Evolutionary conservation across 2,329 filamentous ascomycete species (phyloP), one percentile per base, ranked within the genome.

Genomic region (Neonectria neomacrospora): DNA sequence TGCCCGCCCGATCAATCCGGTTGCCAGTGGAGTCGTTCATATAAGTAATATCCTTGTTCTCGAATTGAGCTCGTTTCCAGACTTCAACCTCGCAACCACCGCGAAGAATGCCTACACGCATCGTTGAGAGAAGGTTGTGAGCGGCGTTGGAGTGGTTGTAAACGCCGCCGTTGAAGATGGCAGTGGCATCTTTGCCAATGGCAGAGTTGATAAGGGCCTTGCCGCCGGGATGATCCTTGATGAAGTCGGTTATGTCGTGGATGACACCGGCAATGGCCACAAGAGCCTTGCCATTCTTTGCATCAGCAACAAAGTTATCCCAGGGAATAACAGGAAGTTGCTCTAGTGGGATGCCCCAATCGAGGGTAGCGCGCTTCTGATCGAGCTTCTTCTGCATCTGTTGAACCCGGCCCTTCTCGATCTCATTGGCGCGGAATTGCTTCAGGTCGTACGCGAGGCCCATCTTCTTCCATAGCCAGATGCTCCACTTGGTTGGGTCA

Each of bases 331-430:
- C 92, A 50, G 93, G 93, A 5, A 96, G 87, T 80, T 93, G 90
- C 79, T 96, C 92, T 32, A 96, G 87, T 63, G 93, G 92, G 69
- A 90, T 87, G 78, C 92, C 92, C 93, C 92, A 96, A 83, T 96
- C 91, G 63, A 96, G 90, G 67, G 83, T 88, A 70, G 90, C 80
- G 74, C 93, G 92, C 87, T 92, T 92, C 82, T 94, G 91, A 79
- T 96, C 93, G 63, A 96, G 88, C 86, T 96, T 95, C 91, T 96
- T 96, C 85, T 96, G 93, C 68, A 90, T 81, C 82, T 96, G 92
- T 83, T 96, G 93, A 34, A 96, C 85, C 75, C 92, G 91, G 70
- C 93, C 93, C 87, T 96, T 96, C 80, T 96, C 92, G 68, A 97
- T 96, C 79, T 96, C 93, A 80, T 97, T 97, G 80, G 88, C 82